Evolutionary conservation across 2,329 filamentous ascomycete genomes (phyloP).

Genomic region (Furcasterigmium furcatum): DNA sequence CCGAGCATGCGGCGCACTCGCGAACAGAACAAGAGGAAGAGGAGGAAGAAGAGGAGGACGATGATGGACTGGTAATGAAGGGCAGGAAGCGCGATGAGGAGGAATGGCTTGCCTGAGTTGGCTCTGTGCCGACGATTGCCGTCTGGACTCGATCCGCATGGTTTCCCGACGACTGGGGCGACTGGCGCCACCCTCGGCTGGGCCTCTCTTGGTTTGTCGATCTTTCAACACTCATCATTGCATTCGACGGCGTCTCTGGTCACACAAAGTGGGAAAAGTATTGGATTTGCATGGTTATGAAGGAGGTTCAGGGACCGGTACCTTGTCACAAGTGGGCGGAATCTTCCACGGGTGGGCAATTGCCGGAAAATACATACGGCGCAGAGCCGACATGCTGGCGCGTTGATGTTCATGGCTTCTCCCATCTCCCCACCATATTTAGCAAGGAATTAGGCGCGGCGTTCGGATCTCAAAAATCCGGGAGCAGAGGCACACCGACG

Average conservation of each 20-base stretch:
- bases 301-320: background rate
- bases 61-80: constrained; percentile 57
- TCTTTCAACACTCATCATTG: background rate
- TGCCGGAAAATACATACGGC: background rate
- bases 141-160: too few relatives aligned
- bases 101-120: constrained; percentile 51
- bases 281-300: constrained; percentile 7
- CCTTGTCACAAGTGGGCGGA: constrained; percentile 4
- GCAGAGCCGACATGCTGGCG: background rate
- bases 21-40: constrained; percentile 38
- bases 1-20: constrained; percentile 27
- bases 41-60: constrained; percentile 48
- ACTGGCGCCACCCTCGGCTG: background rate
- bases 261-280: constrained; percentile 4
- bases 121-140: background rate
- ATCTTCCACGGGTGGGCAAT: constrained; percentile 2
- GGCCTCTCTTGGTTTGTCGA: background rate
- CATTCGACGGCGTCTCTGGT: constrained; percentile 2
- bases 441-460: constrained; percentile 1
- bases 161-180: background rate
- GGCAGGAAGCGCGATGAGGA: constrained; percentile 55
- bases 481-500: background rate
- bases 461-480: background rate
- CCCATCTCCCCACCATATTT: background rate
- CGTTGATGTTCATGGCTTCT: background rate